These are phyloP conservation scores for Neoscytalidium dimidiatum DNA, from an alignment of 2,329 filamentous ascomycete genomes.

Conservation along the genomic window DNA sequence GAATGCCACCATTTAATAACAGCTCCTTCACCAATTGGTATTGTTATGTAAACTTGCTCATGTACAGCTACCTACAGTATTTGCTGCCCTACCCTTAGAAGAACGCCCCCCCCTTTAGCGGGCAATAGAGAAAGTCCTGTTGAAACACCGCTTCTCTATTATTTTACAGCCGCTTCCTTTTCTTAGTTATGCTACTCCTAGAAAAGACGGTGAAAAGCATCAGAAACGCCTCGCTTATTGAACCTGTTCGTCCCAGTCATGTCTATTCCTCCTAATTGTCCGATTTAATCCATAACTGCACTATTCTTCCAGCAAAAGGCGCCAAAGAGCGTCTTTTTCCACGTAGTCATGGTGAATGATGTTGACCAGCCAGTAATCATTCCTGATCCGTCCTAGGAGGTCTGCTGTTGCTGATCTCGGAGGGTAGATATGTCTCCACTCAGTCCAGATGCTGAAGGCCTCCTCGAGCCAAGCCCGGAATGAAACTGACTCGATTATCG, in stretches of 20 bases:
- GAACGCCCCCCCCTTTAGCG: too few species aligned
- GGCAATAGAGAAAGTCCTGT: neutral
- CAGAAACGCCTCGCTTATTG: neutral
- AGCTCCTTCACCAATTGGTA: too few species aligned
- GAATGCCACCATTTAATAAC: too few species aligned
- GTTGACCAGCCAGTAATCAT: slow-evolving; percentile 86
- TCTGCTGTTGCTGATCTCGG: slow-evolving; percentile 69
- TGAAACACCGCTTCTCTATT: neutral
- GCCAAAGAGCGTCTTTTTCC: slow-evolving; percentile 71
- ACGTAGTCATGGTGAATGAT: slow-evolving; percentile 81
- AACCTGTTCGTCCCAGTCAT: neutral
- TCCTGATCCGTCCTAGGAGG: slow-evolving; percentile 67
- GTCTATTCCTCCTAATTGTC: neutral
- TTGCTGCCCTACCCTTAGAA: too few species aligned
- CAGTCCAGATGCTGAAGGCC: slow-evolving; percentile 91
- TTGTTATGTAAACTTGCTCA: too few species aligned
- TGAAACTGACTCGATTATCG: slow-evolving; percentile 93
- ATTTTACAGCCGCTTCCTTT: neutral
- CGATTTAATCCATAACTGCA: neutral
- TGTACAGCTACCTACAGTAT: too few species aligned
- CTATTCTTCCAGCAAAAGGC: slow-evolving; percentile 51
- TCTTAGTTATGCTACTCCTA: too few species aligned
- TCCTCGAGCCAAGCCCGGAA: slow-evolving; percentile 95
- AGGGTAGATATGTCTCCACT: slow-evolving; percentile 91
- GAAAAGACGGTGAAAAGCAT: too few species aligned